phyloP scores from a whole-genome alignment of 352 stramenopile genomes.

The Phytophthora sansomeana region DNA sequence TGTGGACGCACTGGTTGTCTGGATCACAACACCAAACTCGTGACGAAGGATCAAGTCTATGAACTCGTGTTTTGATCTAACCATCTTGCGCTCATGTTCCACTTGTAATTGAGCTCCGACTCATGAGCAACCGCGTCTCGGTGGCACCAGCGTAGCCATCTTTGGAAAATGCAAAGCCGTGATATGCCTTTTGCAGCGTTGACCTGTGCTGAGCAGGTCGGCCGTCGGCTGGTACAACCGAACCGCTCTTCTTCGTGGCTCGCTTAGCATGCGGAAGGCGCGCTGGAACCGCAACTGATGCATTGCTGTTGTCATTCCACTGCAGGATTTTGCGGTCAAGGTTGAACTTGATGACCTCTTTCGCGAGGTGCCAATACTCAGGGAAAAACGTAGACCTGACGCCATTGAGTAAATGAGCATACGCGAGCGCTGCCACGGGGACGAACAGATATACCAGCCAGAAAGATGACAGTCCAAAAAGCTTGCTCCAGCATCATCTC shows the following conservation, averaged over 20 bases:
- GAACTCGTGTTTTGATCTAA: slow-evolving; percentile 13
- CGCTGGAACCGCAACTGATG: slow-evolving; percentile 57
- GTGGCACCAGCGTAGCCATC: slow-evolving; percentile 61
- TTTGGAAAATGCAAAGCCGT: slow-evolving; percentile 81
- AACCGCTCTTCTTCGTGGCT: slow-evolving; percentile 38
- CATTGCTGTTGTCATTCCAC: slow-evolving; percentile 74
- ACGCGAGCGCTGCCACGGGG: slow-evolving; percentile 59
- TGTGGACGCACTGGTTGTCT: too few relatives aligned
- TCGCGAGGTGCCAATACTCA: slow-evolving; percentile 84
- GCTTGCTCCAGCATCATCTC: slow-evolving; percentile 75
- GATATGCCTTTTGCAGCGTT: slow-evolving; percentile 52
- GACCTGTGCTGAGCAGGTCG: slow-evolving; percentile 28
- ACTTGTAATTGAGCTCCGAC: slow-evolving; percentile 43
- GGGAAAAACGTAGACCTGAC: slow-evolving; percentile 69
- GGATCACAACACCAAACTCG: background rate
- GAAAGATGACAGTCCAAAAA: slow-evolving; percentile 57
- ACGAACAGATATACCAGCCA: slow-evolving; percentile 70
- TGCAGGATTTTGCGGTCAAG: slow-evolving; percentile 59
- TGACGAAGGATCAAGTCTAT: slow-evolving; percentile 5
- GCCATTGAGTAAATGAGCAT: slow-evolving; percentile 59
- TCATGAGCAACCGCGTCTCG: slow-evolving; percentile 64
- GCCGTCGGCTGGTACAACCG: slow-evolving; percentile 45
- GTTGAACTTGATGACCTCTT: slow-evolving; percentile 77
- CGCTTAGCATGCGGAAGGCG: slow-evolving; percentile 14
- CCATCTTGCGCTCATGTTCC: slow-evolving; percentile 8